Evolutionary conservation across 2,329 filamentous ascomycete species (phyloP).

Genomic region (Aspergillus brasiliensis): DNA sequence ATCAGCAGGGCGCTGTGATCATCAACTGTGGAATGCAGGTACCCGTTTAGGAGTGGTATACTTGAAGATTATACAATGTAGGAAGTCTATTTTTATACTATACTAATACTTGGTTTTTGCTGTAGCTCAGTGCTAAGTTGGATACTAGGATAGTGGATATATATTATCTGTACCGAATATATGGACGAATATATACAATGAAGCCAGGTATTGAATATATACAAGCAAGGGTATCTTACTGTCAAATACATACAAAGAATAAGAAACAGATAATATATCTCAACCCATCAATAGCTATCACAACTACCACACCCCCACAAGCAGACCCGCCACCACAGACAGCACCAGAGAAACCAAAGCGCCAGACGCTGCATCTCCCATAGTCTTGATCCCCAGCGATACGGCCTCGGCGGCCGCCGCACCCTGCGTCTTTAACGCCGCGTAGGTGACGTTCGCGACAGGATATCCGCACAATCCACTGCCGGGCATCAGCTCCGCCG

Average conservation of each 20-base stretch:
- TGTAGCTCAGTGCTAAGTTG: too few relatives aligned
- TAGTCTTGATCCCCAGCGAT: background rate
- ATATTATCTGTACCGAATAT: too few relatives aligned
- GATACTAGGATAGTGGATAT: too few relatives aligned
- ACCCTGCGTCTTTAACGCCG: background rate
- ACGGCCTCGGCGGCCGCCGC: background rate
- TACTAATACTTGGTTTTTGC: too few relatives aligned
- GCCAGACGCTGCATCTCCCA: background rate
- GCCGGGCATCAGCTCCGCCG: slow-evolving; percentile 29
- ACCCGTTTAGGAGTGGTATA: too few relatives aligned
- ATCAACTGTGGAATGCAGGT: too few relatives aligned
- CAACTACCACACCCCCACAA: background rate
- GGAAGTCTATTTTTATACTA: too few relatives aligned
- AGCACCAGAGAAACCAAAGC: background rate
- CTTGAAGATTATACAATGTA: too few relatives aligned
- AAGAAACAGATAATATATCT: background rate
- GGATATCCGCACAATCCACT: slow-evolving; percentile 32
- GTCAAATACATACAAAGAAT: background rate
- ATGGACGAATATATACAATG: too few relatives aligned
- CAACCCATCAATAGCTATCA: background rate
- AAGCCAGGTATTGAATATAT: too few relatives aligned
- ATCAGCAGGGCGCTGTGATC: too few relatives aligned
- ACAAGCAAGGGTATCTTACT: too few relatives aligned
- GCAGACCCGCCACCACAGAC: background rate
- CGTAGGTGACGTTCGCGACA: background rate